phyloP scores from a whole-genome alignment of 352 stramenopile species.

The Phytophthora pini region DNA sequence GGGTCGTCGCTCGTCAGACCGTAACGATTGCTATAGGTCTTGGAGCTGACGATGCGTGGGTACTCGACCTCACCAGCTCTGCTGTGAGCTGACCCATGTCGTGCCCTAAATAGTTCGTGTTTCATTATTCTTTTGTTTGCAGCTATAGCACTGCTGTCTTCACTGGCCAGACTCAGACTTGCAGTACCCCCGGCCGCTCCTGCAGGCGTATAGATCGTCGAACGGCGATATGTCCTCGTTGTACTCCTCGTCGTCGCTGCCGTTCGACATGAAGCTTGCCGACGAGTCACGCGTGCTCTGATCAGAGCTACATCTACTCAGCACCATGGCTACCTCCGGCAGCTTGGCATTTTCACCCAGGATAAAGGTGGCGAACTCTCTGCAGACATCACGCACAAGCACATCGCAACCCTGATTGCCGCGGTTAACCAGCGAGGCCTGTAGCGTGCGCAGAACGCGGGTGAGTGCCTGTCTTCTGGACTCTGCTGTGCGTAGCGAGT shows the following conservation, averaged over 20 bases:
- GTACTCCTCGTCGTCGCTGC: slow-evolving; percentile 30
- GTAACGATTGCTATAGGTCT: background rate
- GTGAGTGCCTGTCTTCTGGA: slow-evolving; percentile 34
- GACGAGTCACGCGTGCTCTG: slow-evolving; percentile 36
- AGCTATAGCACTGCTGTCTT: slow-evolving; percentile 6
- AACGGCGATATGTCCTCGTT: slow-evolving; percentile 18
- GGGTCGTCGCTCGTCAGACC: too few species aligned
- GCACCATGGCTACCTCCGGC: slow-evolving; percentile 20
- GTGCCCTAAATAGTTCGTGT: too few species aligned
- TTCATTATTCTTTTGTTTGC: background rate
- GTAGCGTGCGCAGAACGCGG: slow-evolving; percentile 34
- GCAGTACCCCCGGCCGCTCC: slow-evolving; percentile 32
- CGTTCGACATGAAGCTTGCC: slow-evolving; percentile 27
- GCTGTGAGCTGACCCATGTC: background rate
- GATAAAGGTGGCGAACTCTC: slow-evolving; percentile 36
- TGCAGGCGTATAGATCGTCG: slow-evolving; percentile 21
- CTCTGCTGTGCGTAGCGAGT: slow-evolving; percentile 35
- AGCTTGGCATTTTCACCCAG: slow-evolving; percentile 33
- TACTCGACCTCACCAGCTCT: background rate
- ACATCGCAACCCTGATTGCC: slow-evolving; percentile 41
- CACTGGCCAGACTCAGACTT: slow-evolving; percentile 41
- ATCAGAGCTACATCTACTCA: slow-evolving; percentile 30
- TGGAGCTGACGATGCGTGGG: background rate
- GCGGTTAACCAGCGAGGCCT: slow-evolving; percentile 38
- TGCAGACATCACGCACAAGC: slow-evolving; percentile 33